A percentile compares a stretch with the other conserved stretches of the same genome.
Conservation (phyloP, 768 basidiomycete species). For the Infundibulicybe gibba region DNA sequence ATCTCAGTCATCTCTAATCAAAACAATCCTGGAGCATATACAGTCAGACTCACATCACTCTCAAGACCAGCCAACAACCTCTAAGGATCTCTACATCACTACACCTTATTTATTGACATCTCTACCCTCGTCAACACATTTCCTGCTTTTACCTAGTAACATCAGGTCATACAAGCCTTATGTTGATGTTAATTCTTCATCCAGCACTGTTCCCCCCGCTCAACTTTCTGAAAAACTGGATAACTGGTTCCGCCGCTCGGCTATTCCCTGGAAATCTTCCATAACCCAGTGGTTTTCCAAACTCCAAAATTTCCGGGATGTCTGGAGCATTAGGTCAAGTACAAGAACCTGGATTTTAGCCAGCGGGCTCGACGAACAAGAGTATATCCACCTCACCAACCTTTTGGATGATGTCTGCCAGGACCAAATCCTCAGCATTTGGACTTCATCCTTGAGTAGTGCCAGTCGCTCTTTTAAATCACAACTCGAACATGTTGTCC, state of each 20-base stretch:
- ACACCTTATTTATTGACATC: constrained; percentile 64
- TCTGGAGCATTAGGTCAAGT: constrained; percentile 67
- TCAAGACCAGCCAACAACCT: constrained; percentile 15
- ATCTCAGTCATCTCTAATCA: constrained; percentile 43
- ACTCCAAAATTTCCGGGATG: constrained; percentile 56
- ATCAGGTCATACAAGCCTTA: constrained; percentile 84
- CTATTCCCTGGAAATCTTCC: constrained; percentile 37
- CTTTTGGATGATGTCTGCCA: constrained; percentile 54
- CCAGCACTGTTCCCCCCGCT: constrained; percentile 42
- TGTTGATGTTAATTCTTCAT: constrained; percentile 64
- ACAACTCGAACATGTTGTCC: constrained; percentile 4
- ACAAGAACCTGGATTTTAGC: constrained; percentile 42
- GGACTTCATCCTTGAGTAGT: constrained; percentile 44
- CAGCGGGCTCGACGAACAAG: constrained; percentile 42
- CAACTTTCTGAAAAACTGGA: constrained; percentile 44
- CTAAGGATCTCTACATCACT: constrained; percentile 55
- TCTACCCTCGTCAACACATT: constrained; percentile 81
- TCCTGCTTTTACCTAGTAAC: constrained; percentile 67
- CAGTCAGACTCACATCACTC: constrained; percentile 43
- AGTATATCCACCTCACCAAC: constrained; percentile 38
- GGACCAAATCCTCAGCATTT: constrained; percentile 53
- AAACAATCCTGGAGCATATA: constrained; percentile 54
- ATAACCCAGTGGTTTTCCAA: constrained; percentile 55
- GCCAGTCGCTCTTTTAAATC: constrained; percentile 44
- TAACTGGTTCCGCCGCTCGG: constrained; percentile 63